These are phyloP conservation scores for Podochytrium sp. DNA, from an alignment of 192 early-diverging fungal species.

Conservation along the genomic window DNA sequence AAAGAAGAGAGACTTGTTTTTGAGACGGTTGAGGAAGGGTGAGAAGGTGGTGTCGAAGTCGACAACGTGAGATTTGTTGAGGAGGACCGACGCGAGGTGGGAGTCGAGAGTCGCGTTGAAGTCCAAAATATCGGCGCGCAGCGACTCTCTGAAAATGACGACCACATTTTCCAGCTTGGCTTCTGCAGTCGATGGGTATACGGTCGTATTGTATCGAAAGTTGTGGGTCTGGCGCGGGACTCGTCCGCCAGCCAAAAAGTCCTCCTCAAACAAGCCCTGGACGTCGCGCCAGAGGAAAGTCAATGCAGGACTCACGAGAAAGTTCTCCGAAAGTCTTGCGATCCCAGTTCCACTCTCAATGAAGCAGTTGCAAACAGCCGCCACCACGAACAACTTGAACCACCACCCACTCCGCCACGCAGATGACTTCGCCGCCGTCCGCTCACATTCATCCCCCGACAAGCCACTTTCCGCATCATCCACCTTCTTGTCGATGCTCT, in stretches of 20 bases:
- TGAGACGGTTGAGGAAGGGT: background rate
- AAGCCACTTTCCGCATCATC: background rate
- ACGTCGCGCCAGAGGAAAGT: background rate
- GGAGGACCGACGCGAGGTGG: background rate
- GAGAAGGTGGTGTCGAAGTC: background rate
- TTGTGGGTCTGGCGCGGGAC: too few relatives aligned
- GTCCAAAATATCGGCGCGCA: background rate
- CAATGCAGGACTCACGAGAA: background rate
- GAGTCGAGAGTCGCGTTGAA: background rate
- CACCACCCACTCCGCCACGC: too few relatives aligned
- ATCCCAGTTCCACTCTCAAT: background rate
- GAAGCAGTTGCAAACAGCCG: background rate
- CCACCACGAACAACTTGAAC: background rate
- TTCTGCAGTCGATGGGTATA: too few relatives aligned
- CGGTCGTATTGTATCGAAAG: too few relatives aligned
- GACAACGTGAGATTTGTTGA: background rate
- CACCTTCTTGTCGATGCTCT: background rate
- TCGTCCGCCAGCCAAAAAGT: too few relatives aligned
- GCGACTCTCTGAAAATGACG: background rate
- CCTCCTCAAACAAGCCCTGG: background rate
- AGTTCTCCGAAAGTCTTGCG: background rate
- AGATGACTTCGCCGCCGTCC: too few relatives aligned
- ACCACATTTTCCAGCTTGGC: background rate
- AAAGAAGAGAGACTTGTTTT: background rate
- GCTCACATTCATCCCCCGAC: too few relatives aligned